Base-by-base conservation (phyloP, 2,329 filamentous ascomycete genomes). In the Fusarium euwallaceae region DNA sequence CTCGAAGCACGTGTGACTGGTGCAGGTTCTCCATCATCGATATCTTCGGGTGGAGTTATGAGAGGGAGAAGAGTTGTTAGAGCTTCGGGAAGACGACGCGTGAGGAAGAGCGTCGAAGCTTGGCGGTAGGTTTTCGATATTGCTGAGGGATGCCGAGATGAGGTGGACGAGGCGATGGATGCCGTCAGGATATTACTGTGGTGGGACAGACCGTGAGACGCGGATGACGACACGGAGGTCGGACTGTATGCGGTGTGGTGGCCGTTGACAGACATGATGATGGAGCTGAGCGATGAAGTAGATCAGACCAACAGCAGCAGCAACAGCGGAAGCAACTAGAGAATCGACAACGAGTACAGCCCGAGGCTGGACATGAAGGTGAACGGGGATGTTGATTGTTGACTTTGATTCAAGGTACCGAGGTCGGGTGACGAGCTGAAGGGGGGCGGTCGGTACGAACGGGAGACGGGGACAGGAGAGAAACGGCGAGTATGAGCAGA, bases 71-170 rank as follows among this genome's bases (percentile, higher is more conserved):
- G 90, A 5, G 93, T 95, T 24, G 94, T 94, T 34, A 98, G 88
- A 0, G 96, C 94, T 84, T 99, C 97, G 76, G 95, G 94, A 64
- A 98, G 87, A 58, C 96, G 94, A 83, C 97, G 95, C 83, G 97
- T 99, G 70, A 99, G 89, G 85, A 97, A 99, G 27, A 98, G 90
- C 74, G 97, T 95, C 8, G 95, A 97, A 36, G 97, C 94, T 85
- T 98, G 95, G 76, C 96, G 94, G 85, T 98, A 98, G 34, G 93
- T 93, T 84, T 97, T 97, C 76, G 96, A 97, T 79, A 98, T 93
- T 79, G 94, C 91, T 59, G 91, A 92, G 53, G 92, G 88, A 64
- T 91, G 90, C 63, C 92, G 91, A 48, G 88, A 84, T 27, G 88
- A 85, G 32, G 86, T 85, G 60, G 92, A 89, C 61, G 90, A 91